Conservation (phyloP, 768 basidiomycete species). For the Suillus hirtellus region DNA sequence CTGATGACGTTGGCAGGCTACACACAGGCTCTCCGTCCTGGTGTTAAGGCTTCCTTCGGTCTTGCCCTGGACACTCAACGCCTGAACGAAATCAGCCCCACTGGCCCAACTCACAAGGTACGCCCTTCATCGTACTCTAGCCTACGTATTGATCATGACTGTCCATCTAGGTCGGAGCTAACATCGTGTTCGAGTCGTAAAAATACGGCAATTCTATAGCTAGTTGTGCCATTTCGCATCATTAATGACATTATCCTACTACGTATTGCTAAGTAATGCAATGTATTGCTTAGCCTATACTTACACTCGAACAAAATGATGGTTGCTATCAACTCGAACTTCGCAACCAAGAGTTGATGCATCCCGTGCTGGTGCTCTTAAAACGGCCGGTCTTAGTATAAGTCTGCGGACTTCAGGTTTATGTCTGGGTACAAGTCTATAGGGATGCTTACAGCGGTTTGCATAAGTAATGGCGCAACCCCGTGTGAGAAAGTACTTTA, state of each 20-base stretch:
- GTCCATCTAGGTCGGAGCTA: conserved; percentile 61
- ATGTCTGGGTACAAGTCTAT: no score
- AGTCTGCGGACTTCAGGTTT: no score
- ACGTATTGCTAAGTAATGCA: background rate
- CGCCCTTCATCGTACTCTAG: conserved; percentile 13
- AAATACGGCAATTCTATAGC: conserved; percentile 18
- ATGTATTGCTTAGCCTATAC: background rate
- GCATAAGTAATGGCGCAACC: no score
- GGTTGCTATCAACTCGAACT: no score
- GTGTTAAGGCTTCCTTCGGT: conserved; percentile 91
- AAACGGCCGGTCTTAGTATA: no score
- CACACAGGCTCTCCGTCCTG: conserved; percentile 91
- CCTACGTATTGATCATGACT: conserved; percentile 1
- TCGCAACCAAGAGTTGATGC: no score
- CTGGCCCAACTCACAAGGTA: conserved; percentile 79
- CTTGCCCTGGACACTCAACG: conserved; percentile 94
- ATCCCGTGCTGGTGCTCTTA: no score
- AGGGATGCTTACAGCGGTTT: no score
- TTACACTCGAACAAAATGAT: background rate
- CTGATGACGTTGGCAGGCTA: conserved; percentile 53
- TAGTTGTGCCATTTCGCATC: conserved; percentile 12
- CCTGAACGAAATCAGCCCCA: conserved; percentile 68
- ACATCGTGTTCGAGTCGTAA: conserved; percentile 74
- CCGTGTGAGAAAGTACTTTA: no score
- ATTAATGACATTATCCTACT: conserved; percentile 1